Conservation (phyloP, 2,329 filamentous ascomycete genomes). For the Aureobasidium sp. region DNA sequence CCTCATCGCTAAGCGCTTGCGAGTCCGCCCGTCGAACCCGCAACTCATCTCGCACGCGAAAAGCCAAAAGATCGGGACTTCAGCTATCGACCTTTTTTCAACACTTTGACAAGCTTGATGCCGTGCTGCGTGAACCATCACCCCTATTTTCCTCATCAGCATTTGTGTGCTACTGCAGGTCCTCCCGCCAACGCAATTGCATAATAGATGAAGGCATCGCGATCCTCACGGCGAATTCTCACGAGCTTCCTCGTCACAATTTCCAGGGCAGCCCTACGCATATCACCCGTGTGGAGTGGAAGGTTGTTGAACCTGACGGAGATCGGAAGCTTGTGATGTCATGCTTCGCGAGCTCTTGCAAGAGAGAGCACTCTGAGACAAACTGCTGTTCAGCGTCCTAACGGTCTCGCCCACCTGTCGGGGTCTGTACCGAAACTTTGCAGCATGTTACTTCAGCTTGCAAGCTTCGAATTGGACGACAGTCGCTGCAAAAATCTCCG, state of each 20-base stretch:
- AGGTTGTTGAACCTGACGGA: not conserved
- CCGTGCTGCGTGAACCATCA: not conserved
- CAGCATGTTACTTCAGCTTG: not conserved
- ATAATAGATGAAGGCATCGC: not conserved
- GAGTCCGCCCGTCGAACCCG: not conserved
- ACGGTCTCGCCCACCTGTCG: conserved; percentile 3
- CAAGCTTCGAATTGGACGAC: not conserved
- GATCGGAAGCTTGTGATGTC: conserved; percentile 9
- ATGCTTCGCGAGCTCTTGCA: not conserved
- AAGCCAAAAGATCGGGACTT: not conserved
- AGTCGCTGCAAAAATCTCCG: not conserved
- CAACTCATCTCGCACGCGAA: conserved; percentile 1
- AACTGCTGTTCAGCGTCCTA: conserved; percentile 3
- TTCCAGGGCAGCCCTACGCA: not conserved
- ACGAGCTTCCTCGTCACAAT: not conserved
- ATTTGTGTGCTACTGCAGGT: conserved; percentile 10
- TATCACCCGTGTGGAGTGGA: conserved; percentile 10
- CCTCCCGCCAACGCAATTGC: not conserved
- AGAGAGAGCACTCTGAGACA: conserved; percentile 6
- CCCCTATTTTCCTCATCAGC: not conserved
- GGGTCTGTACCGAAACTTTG: conserved; percentile 4
- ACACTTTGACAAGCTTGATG: not conserved
- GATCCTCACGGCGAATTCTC: not conserved
- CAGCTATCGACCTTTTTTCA: not conserved
- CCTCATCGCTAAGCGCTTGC: conserved; percentile 1